These are phyloP conservation scores for Musa balbisiana DNA, from an alignment of 202 grass and related monocot genomes.

Conservation along the genomic window DNA sequence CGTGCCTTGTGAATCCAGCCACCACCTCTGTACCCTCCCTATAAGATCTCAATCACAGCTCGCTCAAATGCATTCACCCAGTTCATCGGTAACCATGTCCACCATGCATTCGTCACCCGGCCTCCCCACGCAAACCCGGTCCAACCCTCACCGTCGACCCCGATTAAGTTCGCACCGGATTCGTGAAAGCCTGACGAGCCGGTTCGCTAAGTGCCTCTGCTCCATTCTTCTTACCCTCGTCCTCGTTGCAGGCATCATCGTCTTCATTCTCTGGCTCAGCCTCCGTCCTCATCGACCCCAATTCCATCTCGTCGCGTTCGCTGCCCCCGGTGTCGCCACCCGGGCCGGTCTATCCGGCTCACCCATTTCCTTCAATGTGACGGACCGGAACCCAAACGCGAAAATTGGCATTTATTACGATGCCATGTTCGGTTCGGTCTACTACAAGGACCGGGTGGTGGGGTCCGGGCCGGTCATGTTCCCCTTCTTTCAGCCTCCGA, in stretches of 20 bases:
- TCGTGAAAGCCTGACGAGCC: conserved; percentile 15
- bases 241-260: conserved; percentile 30
- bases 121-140: too few relatives aligned
- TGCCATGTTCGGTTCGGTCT: conserved; percentile 31
- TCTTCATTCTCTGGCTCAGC: conserved; percentile 64
- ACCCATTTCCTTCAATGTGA: conserved; percentile 49
- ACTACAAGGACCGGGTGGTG: conserved; percentile 37
- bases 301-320: conserved; percentile 45
- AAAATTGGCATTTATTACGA: conserved; percentile 66
- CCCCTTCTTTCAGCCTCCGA: conserved; percentile 69
- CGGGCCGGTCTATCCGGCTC: conserved; percentile 35
- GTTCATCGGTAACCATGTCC: too few relatives aligned
- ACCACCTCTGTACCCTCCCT: too few relatives aligned
- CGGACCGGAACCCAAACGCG: conserved; percentile 47
- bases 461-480: conserved; percentile 30
- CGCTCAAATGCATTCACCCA: too few relatives aligned
- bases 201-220: conserved; percentile 46
- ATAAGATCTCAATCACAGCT: too few relatives aligned
- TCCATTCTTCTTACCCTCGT: conserved; percentile 48
- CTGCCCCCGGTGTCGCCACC: conserved; percentile 20
- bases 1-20: too few relatives aligned
- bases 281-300: conserved; percentile 52
- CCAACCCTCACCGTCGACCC: not conserved
- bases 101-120: too few relatives aligned
- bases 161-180: conserved; percentile 10